These are phyloP conservation scores for Moelleriella libera DNA, from an alignment of 2,329 filamentous ascomycete species.

Conservation along the genomic window DNA sequence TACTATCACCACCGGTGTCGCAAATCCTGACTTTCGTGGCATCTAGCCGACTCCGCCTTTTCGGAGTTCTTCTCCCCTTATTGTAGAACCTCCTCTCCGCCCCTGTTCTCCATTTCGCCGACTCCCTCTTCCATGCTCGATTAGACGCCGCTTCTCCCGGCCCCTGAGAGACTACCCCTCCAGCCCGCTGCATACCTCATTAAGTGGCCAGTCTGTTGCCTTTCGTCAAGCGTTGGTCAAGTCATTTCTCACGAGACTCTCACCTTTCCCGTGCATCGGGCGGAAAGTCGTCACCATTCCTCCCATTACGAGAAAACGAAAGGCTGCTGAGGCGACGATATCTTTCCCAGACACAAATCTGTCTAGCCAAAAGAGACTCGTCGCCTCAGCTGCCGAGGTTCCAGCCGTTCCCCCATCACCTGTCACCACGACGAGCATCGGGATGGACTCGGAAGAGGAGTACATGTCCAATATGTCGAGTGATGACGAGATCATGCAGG, in stretches of 20 bases:
- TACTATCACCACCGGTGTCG: not conserved
- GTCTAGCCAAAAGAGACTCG: constrained; percentile 37
- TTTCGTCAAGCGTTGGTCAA: not conserved
- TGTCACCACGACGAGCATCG: constrained; percentile 36
- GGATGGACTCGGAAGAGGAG: constrained; percentile 93
- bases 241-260: not conserved
- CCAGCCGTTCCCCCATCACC: constrained; percentile 41
- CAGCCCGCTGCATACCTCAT: not conserved
- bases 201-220: not conserved
- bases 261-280: not conserved
- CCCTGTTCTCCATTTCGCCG: not conserved
- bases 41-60: not conserved
- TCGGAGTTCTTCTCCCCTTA: not conserved
- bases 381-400: constrained; percentile 35
- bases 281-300: constrained; percentile 37
- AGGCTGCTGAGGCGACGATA: constrained; percentile 51
- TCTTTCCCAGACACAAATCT: constrained; percentile 28
- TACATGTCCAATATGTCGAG: constrained; percentile 74
- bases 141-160: not conserved
- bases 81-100: not conserved
- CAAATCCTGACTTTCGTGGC: no score
- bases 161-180: not conserved
- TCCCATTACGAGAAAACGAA: constrained; percentile 44
- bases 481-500: constrained; percentile 58
- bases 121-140: not conserved